phyloP scores from a whole-genome alignment of 2,329 filamentous ascomycete genomes.

The Penicillium digitatum region DNA sequence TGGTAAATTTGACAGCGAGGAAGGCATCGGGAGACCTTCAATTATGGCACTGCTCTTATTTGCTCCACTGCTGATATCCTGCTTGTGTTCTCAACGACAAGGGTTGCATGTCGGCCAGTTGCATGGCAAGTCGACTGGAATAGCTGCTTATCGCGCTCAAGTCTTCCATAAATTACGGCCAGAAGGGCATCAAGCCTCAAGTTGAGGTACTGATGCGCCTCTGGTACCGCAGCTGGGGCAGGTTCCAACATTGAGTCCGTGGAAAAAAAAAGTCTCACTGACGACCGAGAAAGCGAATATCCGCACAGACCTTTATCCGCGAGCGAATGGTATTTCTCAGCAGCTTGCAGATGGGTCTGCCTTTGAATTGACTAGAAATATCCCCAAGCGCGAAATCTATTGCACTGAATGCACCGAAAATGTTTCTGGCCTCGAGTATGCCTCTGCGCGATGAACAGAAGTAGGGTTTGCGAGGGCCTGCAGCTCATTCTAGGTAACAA shows the following conservation, averaged over 20 bases:
- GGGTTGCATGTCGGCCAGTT: neutral
- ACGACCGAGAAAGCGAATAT: too few species aligned
- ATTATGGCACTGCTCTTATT: too few species aligned
- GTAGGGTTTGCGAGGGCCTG: too few species aligned
- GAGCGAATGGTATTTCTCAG: neutral
- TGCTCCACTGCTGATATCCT: too few species aligned
- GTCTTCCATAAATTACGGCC: accelerated
- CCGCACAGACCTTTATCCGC: neutral
- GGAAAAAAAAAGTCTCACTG: too few species aligned
- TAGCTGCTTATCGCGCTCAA: neutral
- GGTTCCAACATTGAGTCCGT: neutral
- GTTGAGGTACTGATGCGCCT: neutral
- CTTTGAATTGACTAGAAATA: neutral
- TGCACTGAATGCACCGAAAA: neutral
- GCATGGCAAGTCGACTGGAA: too few species aligned
- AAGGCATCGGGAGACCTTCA: too few species aligned
- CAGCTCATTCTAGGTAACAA: neutral
- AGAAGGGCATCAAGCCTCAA: neutral
- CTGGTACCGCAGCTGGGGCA: neutral
- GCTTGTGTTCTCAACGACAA: neutral
- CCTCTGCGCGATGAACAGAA: too few species aligned
- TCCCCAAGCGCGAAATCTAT: neutral
- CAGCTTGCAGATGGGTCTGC: neutral
- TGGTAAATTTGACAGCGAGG: too few species aligned
- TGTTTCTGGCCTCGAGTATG: too few species aligned